Conservation (phyloP, 2,329 filamentous ascomycete species). For the Albifimbria verrucaria region DNA sequence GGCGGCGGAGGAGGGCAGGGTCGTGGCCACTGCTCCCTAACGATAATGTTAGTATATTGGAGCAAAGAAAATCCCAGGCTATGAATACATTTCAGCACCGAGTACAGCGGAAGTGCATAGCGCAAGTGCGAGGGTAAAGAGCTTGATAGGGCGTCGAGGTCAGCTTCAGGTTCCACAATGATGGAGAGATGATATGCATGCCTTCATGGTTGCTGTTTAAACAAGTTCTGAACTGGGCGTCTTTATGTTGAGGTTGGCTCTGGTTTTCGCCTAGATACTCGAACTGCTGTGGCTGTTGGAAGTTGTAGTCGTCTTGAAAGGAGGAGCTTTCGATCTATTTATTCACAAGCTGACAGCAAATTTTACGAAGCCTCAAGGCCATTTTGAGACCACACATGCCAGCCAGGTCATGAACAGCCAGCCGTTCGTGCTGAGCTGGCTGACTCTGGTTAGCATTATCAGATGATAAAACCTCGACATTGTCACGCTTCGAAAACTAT, state of each 20-base stretch:
- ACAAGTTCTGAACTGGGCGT: not conserved
- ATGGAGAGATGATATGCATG: not conserved
- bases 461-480: too few relatives aligned
- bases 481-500: too few relatives aligned
- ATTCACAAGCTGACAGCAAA: too few relatives aligned
- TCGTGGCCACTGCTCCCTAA: too few relatives aligned
- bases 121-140: not conserved
- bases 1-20: too few relatives aligned
- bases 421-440: too few relatives aligned
- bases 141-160: not conserved
- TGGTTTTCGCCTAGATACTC: too few relatives aligned
- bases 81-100: not conserved
- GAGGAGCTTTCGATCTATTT: not conserved
- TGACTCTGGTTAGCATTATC: too few relatives aligned
- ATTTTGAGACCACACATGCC: too few relatives aligned
- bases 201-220: not conserved
- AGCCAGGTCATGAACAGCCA: too few relatives aligned
- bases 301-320: not conserved
- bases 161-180: not conserved
- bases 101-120: not conserved
- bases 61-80: not conserved
- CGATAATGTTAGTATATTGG: too few relatives aligned
- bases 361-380: too few relatives aligned
- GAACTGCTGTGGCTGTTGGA: not conserved
- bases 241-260: not conserved